These are phyloP conservation scores for Cystofilobasidium bisporidii DNA, from an alignment of 768 basidiomycete species.

Conservation along the genomic window DNA sequence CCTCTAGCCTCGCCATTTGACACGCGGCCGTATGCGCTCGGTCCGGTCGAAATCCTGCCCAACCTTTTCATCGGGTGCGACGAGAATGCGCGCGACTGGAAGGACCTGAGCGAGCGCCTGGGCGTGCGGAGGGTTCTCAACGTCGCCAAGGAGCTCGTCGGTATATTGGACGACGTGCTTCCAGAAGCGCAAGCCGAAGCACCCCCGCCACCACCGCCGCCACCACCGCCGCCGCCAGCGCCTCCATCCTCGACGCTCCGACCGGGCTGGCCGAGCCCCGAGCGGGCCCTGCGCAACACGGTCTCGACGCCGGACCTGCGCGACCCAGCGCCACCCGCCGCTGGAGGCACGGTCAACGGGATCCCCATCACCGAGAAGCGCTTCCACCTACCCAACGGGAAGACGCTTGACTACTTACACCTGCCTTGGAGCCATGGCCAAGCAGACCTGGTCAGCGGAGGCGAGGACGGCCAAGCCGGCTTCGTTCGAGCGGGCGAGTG, in stretches of 20 bases:
- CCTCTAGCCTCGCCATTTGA: neutral
- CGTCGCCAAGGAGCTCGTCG: conserved; percentile 77
- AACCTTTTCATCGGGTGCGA: conserved; percentile 84
- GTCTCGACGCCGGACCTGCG: conserved; percentile 23
- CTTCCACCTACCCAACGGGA: conserved; percentile 28
- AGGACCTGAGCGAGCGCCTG: conserved; percentile 3
- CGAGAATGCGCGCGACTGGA: conserved; percentile 72
- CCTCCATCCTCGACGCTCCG: neutral
- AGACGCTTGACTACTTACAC: conserved; percentile 35
- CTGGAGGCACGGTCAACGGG: conserved; percentile 52
- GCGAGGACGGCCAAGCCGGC: conserved; percentile 46
- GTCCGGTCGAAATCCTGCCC: conserved; percentile 75
- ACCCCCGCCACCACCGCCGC: no score
- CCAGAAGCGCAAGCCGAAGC: neutral
- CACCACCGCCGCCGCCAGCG: neutral
- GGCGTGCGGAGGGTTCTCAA: conserved; percentile 57
- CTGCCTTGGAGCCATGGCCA: conserved; percentile 90
- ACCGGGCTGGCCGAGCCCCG: neutral
- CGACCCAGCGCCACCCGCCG: conserved; percentile 32
- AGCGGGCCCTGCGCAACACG: neutral
- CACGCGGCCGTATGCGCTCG: conserved; percentile 58
- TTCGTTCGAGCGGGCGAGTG: conserved; percentile 74
- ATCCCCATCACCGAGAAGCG: conserved; percentile 42
- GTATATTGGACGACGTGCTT: neutral
- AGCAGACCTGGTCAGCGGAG: conserved; percentile 54